Evolutionary conservation across 106 monocot genomes (phyloP).

Genomic region (Acorus gramineus): DNA sequence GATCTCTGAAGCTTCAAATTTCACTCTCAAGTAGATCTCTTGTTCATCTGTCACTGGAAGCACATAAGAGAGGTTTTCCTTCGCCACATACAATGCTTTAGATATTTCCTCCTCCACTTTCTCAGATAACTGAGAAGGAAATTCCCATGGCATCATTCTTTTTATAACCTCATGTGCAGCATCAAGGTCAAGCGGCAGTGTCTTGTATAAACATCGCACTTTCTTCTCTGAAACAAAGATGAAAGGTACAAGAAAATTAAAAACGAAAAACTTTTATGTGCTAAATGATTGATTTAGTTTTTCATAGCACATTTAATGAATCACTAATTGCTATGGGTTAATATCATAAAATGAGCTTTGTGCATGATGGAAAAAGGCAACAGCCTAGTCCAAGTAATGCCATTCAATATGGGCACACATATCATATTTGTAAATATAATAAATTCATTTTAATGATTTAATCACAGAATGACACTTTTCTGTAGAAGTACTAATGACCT

Average conservation of each 20-base stretch:
- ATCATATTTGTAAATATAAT: too few relatives aligned
- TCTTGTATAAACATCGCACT: conserved; percentile 15
- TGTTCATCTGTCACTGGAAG: conserved; percentile 8
- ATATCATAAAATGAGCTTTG: too few relatives aligned
- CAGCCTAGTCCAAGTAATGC: too few relatives aligned
- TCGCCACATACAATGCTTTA: conserved; percentile 22
- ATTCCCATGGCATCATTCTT: conserved; percentile 50
- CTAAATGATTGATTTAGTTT: too few relatives aligned
- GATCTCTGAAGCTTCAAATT: conserved; percentile 11
- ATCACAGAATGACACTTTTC: too few relatives aligned
- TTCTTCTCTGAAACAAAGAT: conserved; percentile 20
- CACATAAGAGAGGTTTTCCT: conserved; percentile 22
- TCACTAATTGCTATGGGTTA: too few relatives aligned
- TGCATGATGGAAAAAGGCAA: too few relatives aligned
- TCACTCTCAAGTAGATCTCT: conserved; percentile 10
- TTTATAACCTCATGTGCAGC: conserved; percentile 49
- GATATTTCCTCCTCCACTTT: conserved; percentile 48
- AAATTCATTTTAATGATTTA: too few relatives aligned
- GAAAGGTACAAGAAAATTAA: not conserved
- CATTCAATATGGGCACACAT: too few relatives aligned
- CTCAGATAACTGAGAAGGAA: conserved; percentile 60
- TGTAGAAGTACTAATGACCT: conserved; percentile 8
- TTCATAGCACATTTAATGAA: too few relatives aligned
- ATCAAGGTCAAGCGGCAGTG: conserved; percentile 56
- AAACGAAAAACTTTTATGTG: conserved; percentile 3